Conservation (phyloP, 2,329 filamentous ascomycete genomes). For the Colletotrichum tropicicola region DNA sequence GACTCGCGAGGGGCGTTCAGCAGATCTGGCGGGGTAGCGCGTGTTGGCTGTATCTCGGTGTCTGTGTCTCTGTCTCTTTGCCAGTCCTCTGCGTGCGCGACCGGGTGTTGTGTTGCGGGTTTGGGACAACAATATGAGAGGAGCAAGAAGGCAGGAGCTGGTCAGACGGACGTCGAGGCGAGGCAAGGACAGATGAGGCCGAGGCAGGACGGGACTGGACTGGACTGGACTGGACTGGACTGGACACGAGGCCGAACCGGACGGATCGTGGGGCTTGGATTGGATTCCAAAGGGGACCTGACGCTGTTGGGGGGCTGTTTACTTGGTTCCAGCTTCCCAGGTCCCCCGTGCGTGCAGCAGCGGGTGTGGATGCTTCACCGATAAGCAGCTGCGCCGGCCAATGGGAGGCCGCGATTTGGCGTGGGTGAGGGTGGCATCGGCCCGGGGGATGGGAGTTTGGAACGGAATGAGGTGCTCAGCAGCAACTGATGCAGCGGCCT, state of each 20-base stretch:
- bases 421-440: not conserved
- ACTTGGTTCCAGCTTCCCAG: constrained; percentile 7
- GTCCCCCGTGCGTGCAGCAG: constrained; percentile 11
- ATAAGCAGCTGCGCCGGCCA: constrained; percentile 23
- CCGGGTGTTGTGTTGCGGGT: not conserved
- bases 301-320: not conserved
- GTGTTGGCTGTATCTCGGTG: not conserved
- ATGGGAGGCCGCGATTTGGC: constrained; percentile 7
- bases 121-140: not conserved
- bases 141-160: not conserved
- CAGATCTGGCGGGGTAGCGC: not conserved
- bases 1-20: not conserved
- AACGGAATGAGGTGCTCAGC: not conserved
- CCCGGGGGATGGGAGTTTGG: not conserved
- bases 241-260: constrained; percentile 1
- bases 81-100: not conserved
- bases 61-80: not conserved
- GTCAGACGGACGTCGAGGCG: too few relatives aligned
- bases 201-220: not conserved
- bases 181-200: not conserved
- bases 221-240: not conserved
- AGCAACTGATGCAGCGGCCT: not conserved
- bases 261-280: constrained; percentile 14
- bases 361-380: constrained; percentile 15
- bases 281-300: not conserved